Conservation (phyloP, 176 grass and related monocot species). For the Chrysopogon serrulatus region DNA sequence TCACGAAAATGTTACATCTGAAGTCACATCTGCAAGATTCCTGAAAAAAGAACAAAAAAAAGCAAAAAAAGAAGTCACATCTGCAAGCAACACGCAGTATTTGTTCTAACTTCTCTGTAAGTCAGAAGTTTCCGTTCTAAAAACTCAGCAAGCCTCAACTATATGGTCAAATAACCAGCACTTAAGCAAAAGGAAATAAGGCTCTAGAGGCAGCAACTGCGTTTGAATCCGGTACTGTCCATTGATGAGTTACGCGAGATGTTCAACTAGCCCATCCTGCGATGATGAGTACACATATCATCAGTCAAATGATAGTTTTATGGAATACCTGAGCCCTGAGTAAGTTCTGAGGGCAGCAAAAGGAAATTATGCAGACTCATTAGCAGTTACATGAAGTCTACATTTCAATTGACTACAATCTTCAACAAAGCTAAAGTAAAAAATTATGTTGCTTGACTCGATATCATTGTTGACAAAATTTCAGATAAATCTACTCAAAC, state of each 20-base stretch:
- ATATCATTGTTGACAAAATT: not conserved
- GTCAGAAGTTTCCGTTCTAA: not conserved
- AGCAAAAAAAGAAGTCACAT: too few relatives aligned
- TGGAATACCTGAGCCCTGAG: not conserved
- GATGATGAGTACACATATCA: conserved; percentile 6
- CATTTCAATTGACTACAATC: not conserved
- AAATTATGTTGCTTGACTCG: not conserved
- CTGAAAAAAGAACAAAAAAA: too few relatives aligned
- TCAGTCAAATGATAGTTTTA: not conserved
- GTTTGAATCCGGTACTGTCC: not conserved
- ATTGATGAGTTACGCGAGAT: not conserved
- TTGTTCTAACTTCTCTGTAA: not conserved
- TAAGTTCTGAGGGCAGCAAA: not conserved
- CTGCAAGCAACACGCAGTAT: not conserved
- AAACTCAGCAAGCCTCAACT: not conserved
- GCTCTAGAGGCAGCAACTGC: not conserved
- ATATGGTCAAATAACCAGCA: not conserved
- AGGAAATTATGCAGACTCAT: not conserved
- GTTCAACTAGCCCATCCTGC: conserved; percentile 46
- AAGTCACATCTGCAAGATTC: not conserved
- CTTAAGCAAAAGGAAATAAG: not conserved
- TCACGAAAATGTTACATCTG: not conserved
- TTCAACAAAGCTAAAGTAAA: not conserved
- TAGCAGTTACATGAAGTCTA: not conserved
- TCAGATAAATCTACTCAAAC: not conserved